phyloP scores from a whole-genome alignment of 495 filamentous ascomycete genomes.

The Penicillium canescens region DNA sequence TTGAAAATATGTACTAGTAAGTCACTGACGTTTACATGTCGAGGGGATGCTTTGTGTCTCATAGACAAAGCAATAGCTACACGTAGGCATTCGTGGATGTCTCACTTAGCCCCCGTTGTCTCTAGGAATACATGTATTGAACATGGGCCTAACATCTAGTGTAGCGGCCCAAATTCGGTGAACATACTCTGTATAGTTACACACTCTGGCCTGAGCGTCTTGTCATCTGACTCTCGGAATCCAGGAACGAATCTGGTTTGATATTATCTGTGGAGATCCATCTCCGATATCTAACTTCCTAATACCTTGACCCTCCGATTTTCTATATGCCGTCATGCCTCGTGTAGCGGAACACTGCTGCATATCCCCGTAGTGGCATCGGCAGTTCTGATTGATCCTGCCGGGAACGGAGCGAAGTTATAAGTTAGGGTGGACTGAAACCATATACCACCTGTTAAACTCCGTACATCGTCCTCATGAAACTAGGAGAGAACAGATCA shows the following conservation, averaged over 20 bases:
- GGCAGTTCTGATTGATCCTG: constrained; percentile 23
- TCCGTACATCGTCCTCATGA: too few relatives aligned
- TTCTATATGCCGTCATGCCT: constrained; percentile 10
- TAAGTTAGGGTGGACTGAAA: too few relatives aligned
- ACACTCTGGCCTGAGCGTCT: constrained; percentile 22
- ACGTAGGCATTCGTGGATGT: neutral
- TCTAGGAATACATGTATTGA: too few relatives aligned
- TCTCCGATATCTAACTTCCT: neutral
- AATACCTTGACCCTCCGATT: neutral
- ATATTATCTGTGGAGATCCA: neutral
- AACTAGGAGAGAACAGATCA: too few relatives aligned
- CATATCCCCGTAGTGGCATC: constrained; percentile 23
- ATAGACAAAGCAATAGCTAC: neutral
- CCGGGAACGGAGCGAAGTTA: constrained; percentile 9
- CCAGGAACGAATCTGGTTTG: constrained; percentile 35
- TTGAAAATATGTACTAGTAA: too few relatives aligned
- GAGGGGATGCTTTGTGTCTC: neutral
- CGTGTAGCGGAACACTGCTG: constrained; percentile 12
- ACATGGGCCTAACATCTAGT: too few relatives aligned
- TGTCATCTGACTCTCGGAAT: constrained; percentile 21
- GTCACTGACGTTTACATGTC: too few relatives aligned
- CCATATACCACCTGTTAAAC: too few relatives aligned
- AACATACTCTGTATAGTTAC: neutral
- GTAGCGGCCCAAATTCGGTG: neutral
- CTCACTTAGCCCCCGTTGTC: neutral